Conservation (phyloP, 306 rosid species). For the Oxytropis ochrocephala region DNA sequence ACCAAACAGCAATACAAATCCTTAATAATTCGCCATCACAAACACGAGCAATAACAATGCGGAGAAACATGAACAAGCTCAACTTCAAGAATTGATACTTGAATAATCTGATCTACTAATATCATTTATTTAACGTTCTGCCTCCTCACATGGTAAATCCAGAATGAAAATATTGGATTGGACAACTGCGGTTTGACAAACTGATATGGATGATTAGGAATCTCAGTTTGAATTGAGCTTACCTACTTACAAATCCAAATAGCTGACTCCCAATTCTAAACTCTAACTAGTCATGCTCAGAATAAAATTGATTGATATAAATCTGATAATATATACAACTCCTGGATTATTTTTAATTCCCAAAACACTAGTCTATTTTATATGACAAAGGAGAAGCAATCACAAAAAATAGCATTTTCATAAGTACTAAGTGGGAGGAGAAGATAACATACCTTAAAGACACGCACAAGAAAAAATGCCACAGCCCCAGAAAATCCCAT, state of each 20-base stretch:
- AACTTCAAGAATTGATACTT: neutral
- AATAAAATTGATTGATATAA: neutral
- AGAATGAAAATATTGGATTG: neutral
- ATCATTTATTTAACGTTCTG: neutral
- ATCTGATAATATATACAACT: neutral
- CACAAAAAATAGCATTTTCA: neutral
- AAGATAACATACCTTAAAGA: conserved; percentile 62
- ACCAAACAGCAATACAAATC: no score
- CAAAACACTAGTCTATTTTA: neutral
- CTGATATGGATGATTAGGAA: neutral
- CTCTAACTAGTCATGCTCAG: neutral
- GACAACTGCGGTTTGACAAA: neutral
- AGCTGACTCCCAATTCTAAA: neutral
- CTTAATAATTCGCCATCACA: neutral
- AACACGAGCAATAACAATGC: neutral
- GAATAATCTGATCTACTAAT: neutral
- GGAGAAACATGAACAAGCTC: neutral
- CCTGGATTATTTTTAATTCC: neutral
- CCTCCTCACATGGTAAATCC: neutral
- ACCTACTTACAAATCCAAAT: neutral
- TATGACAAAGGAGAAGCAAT: neutral
- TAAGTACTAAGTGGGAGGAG: neutral
- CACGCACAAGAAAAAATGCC: conserved; percentile 83
- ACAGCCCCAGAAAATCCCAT: conserved; percentile 92
- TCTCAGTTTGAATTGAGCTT: neutral